Evolutionary conservation across 345 rosid genomes (phyloP), one percentile per base, ranked within the genome.

Genomic region (Microthlaspi erraticum): DNA sequence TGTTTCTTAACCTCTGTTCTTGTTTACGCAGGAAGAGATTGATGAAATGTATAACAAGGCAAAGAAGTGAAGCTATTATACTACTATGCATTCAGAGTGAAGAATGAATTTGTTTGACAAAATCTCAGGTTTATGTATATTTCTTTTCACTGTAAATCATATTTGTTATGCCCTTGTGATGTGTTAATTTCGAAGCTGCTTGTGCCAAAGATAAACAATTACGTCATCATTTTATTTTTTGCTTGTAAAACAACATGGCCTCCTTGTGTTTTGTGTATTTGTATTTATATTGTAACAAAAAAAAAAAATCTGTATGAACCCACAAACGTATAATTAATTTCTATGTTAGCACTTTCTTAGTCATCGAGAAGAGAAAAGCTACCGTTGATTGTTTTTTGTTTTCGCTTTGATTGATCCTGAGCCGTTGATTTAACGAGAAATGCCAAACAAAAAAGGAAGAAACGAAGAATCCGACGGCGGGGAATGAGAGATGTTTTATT

Each of bases 21-120:
- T 60, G 8, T 60, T 52, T 67, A 34, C 5, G 74, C 97, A 90
- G 97, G 55, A 51, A 58, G 78, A 79, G 39, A 86, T 93, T 18
- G 89, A 90, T 77, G 70, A 68, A 74, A 80, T 88, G 93, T 93
- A 93, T 83, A 83, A 82, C 71, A 79, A 80, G 34, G 77, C 76
- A 31, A 75, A 62, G 77, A 81, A 73, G 26, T 76, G 74, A 68
- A 43, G 58, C 42, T 67, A 14, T 13, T 38, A 6, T 29, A 3
- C 36, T 36, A 52, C 18, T n/a, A 2, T 19, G 55, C 13, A 62
- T n/a, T 29, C 58, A 46, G 20, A 37, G 71, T 55, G 48, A 63
- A 41, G 43, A 62, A 45, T 16, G 49, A 16, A 55, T 17, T 16
- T 64, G 49, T 63, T 53, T 19, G 68, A 16, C 11, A 36, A 64